Evolutionary conservation across 441 rosid genomes (phyloP), one percentile per base, ranked within the genome.

Genomic region (Euphorbia celastroides): DNA sequence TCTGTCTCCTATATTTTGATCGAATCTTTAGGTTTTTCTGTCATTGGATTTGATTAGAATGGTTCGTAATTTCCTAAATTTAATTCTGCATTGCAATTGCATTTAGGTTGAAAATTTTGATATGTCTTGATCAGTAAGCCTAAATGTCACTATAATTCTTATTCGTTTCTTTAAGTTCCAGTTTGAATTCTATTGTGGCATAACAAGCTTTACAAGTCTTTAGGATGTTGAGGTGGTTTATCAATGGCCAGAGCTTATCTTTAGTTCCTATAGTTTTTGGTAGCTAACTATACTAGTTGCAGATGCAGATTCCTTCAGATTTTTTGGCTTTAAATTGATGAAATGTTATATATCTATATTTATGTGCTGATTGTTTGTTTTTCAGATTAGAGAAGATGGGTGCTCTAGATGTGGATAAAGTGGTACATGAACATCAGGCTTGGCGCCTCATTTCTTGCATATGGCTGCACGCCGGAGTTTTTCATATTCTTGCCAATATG

Each of bases 391-490:
- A 78, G 77, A 84, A 81, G 64, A 84, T 93, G 93, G 99, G 99
- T 25, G 97, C 95, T 52, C 61, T 89, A 44, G 84, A 82, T 70
- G 82, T 83, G 62, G 22, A 68, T 23, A 79, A 71, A 64, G 83
- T 86, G 72, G 87, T 86, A 46, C 71, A 79, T 8, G 23, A 57
- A 46, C 90, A 77, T 67, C 88, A 93, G 62, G 73, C 71, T 13
- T 93, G 99, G 99, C 89, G 96, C 20, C 70, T 93, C 58, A 50
- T 91, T 50, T 74, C 93, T 72, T 93, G 96, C 78, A 81, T 93
- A 57, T 93, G 97, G 98, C 77, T 93, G 72, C 98, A 91, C 16
- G 99, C 89, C 16, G 97, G 98, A 12, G 88, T 93, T 65, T 89
- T 93, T 69, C 96, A 93, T 66, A 27, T 93, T 36, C 89, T 93